phyloP scores from a whole-genome alignment of 140 eudicot species.

The Stevia rebaudiana region DNA sequence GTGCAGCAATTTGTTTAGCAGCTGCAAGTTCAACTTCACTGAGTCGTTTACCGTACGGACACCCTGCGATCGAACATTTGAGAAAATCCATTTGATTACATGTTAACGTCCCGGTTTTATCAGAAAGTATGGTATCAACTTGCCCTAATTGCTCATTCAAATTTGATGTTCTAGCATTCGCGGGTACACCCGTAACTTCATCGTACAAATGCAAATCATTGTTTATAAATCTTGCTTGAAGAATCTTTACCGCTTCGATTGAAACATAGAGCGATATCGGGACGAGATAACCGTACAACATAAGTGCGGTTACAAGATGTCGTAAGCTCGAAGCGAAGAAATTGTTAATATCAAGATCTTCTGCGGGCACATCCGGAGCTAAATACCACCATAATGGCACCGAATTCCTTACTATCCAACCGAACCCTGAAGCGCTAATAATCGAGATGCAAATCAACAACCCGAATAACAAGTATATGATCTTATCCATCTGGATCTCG shows the following conservation, averaged over 20 bases:
- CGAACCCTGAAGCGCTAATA: constrained; percentile 42
- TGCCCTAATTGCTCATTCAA: constrained; percentile 69
- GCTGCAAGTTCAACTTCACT: constrained; percentile 65
- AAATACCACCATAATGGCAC: constrained; percentile 46
- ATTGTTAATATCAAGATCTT: constrained; percentile 31
- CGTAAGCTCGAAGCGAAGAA: constrained; percentile 19
- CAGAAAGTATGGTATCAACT: constrained; percentile 56
- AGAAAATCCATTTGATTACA: constrained; percentile 64
- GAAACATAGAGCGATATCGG: constrained; percentile 68
- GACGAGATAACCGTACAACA: constrained; percentile 52
- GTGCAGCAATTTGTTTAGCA: constrained; percentile 38
- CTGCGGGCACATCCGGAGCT: constrained; percentile 22
- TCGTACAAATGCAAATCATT: constrained; percentile 45
- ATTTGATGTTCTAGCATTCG: constrained; percentile 61
- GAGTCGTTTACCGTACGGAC: constrained; percentile 44
- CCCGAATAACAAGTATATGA: constrained; percentile 46
- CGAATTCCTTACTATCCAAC: constrained; percentile 8
- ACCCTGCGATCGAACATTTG: constrained; percentile 62
- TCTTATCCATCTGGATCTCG: constrained; percentile 53
- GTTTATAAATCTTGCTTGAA: constrained; percentile 52
- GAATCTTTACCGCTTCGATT: constrained; percentile 55
- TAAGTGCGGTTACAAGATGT: constrained; percentile 48
- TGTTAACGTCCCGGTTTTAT: constrained; percentile 69
- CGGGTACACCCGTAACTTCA: constrained; percentile 45
- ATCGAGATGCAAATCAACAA: constrained; percentile 36